These are phyloP conservation scores for Decorospora gaudefroyi DNA, from an alignment of 2,329 filamentous ascomycete genomes.

Conservation along the genomic window DNA sequence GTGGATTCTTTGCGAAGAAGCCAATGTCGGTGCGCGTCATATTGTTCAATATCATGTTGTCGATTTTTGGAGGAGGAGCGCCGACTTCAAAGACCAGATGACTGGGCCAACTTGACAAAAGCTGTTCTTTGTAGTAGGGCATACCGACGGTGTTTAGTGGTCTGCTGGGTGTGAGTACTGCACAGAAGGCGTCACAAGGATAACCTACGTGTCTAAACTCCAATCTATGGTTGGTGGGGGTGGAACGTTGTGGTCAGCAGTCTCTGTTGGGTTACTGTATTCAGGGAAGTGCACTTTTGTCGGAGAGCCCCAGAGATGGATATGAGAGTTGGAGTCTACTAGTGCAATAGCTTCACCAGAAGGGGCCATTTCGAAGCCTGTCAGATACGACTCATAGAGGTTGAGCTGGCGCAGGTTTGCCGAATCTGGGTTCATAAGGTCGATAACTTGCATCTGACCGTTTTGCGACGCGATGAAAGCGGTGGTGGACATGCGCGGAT, in stretches of 20 bases:
- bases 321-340: conserved; percentile 74
- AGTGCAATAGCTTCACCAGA: conserved; percentile 85
- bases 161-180: conserved; percentile 48
- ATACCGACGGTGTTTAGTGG: conserved; percentile 86
- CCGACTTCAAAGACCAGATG: conserved; percentile 84
- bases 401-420: conserved; percentile 85
- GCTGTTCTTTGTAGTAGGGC: conserved; percentile 86
- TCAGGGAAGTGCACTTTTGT: conserved; percentile 86
- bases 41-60: conserved; percentile 68
- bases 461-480: conserved; percentile 90
- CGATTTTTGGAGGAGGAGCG: conserved; percentile 75
- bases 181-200: not conserved
- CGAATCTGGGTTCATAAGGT: conserved; percentile 90
- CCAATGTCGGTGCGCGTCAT: conserved; percentile 76
- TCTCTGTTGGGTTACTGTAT: conserved; percentile 73
- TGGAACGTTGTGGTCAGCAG: conserved; percentile 66
- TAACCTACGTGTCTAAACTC: conserved; percentile 67
- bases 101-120: conserved; percentile 88
- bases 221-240: conserved; percentile 67
- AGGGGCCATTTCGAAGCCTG: conserved; percentile 81
- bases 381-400: conserved; percentile 70
- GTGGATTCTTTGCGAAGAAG: conserved; percentile 75
- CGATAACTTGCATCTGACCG: conserved; percentile 93
- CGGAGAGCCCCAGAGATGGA: conserved; percentile 88
- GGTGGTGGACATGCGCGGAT: conserved; percentile 92